Conservation (phyloP, 2,329 filamentous ascomycete species). For the Neofusicoccum cordaticola region DNA sequence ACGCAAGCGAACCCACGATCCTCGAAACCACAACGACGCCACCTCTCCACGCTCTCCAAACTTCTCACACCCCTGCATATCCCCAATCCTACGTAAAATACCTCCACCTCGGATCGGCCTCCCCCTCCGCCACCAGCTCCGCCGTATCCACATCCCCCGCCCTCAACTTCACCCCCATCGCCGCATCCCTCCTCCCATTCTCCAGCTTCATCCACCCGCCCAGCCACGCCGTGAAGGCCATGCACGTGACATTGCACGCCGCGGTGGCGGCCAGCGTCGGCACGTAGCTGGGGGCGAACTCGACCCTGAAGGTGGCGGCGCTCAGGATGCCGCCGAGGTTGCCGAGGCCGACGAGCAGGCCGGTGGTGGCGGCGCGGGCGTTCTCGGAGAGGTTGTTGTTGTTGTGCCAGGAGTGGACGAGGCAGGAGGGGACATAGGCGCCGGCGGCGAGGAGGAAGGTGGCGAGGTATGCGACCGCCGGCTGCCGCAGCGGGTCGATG, state of each 20-base stretch:
- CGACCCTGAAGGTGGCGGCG: background rate
- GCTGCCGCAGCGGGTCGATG: background rate
- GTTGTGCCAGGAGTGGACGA: conserved; percentile 17
- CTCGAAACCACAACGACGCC: too few species aligned
- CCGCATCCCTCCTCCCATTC: conserved; percentile 6
- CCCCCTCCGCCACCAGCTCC: conserved; percentile 18
- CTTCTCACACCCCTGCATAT: background rate
- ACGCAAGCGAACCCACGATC: too few species aligned
- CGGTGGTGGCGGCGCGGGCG: background rate
- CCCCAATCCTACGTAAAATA: conserved; percentile 4
- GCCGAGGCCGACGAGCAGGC: conserved; percentile 4
- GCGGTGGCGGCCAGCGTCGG: conserved; percentile 2
- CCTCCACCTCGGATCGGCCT: conserved; percentile 13
- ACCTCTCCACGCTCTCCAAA: too few species aligned
- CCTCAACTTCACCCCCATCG: conserved; percentile 1
- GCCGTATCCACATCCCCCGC: background rate
- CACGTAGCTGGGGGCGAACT: conserved; percentile 8
- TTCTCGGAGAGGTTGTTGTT: conserved; percentile 13
- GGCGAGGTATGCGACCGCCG: background rate
- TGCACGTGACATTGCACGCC: background rate
- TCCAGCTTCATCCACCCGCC: conserved; percentile 14
- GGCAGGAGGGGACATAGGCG: background rate
- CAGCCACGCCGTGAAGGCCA: background rate
- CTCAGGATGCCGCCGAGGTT: conserved; percentile 7
- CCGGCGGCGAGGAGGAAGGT: conserved; percentile 12